A percentile compares a stretch with the other conserved stretches of the same genome.
Conservation (phyloP, 345 rosid species). For the Syzygium aqueum region DNA sequence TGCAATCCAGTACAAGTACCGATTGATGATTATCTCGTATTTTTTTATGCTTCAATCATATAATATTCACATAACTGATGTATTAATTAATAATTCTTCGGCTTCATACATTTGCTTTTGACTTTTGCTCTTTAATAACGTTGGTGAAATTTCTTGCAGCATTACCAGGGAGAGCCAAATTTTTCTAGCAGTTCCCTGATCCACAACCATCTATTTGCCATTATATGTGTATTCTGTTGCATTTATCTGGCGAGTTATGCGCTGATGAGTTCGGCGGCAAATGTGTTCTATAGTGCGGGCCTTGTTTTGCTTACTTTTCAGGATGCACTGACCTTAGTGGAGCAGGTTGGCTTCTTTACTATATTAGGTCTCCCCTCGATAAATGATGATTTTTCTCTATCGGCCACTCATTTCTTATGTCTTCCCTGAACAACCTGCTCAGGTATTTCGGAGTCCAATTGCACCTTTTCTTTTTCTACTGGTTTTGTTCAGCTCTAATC, state of each 20-base stretch:
- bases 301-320: constrained; percentile 76
- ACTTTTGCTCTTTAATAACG: background rate
- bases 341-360: constrained; percentile 50
- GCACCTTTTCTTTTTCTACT: constrained; percentile 44
- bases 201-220: constrained; percentile 67
- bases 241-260: constrained; percentile 62
- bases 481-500: constrained; percentile 64
- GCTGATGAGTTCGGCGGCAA: constrained; percentile 81
- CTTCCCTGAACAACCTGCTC: constrained; percentile 5
- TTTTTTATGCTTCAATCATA: background rate
- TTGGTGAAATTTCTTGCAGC: background rate
- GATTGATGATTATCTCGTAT: background rate
- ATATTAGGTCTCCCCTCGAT: constrained; percentile 1
- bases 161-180: background rate
- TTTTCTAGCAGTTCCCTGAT: constrained; percentile 26
- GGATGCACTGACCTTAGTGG: constrained; percentile 83
- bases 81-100: background rate
- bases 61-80: background rate
- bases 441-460: constrained; percentile 66
- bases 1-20: background rate
- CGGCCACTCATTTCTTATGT: background rate
- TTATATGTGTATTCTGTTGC: constrained; percentile 60
- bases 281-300: constrained; percentile 63
- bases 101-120: background rate
- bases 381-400: background rate